A percentile compares a stretch with the other conserved stretches of the same genome.
phyloP scores from a whole-genome alignment of 2,329 filamentous ascomycete genomes.

The Paracorniculantispora psalliotae region DNA sequence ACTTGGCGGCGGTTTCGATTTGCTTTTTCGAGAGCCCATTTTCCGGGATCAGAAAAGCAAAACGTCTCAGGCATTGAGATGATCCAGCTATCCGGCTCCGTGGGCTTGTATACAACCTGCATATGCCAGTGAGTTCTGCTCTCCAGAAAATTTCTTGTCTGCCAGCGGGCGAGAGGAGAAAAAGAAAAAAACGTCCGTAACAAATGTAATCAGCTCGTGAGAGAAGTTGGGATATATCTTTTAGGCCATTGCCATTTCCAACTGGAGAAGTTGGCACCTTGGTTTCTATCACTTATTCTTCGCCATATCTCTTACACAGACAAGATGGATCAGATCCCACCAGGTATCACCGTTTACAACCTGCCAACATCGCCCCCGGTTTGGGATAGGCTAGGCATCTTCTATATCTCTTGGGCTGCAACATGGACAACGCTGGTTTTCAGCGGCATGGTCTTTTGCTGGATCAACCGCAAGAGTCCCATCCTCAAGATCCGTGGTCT shows the following conservation, averaged over 20 bases:
- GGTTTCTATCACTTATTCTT: neutral
- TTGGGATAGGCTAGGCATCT: conserved; percentile 26
- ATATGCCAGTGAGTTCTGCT: neutral
- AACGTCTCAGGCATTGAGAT: conserved; percentile 5
- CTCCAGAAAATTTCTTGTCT: neutral
- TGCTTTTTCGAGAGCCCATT: neutral
- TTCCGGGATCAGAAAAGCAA: conserved; percentile 7
- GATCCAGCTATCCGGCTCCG: neutral
- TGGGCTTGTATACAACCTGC: neutral
- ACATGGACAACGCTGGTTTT: conserved; percentile 27
- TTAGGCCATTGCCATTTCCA: neutral
- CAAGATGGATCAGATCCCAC: conserved; percentile 9
- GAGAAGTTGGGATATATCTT: neutral
- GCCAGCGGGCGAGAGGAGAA: neutral
- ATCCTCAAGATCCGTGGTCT: conserved; percentile 37
- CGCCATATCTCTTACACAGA: neutral
- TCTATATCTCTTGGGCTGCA: conserved; percentile 24
- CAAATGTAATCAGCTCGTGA: neutral
- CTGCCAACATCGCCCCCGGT: conserved; percentile 21
- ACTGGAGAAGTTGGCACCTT: neutral
- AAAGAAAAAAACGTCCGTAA: neutral
- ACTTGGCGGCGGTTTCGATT: neutral
- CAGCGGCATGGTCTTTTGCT: conserved; percentile 31
- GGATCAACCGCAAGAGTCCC: conserved; percentile 27
- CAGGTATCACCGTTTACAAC: conserved; percentile 25